Evolutionary conservation across 495 filamentous ascomycete species (phyloP).

Genomic region (Neurospora sp.): DNA sequence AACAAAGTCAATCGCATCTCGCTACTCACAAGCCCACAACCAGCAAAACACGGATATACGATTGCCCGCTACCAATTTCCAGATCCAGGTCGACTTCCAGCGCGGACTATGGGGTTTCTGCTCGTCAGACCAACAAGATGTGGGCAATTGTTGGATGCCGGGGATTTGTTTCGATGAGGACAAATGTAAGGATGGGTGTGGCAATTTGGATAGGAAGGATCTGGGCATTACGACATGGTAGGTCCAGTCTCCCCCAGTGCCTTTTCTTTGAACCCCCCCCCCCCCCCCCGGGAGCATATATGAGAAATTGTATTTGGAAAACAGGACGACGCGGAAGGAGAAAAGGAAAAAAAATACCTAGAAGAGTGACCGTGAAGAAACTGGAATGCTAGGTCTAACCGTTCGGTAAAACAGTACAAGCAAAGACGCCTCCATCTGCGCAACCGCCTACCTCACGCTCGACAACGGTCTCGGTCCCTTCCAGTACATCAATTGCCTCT

Average conservation of each 20-base stretch:
- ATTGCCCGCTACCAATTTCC: rapidly evolving
- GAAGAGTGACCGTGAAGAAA: neutral
- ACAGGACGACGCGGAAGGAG: too few relatives aligned
- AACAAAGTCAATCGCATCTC: neutral
- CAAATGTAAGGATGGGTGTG: neutral
- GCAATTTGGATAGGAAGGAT: neutral
- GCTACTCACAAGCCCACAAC: neutral
- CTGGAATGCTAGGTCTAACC: neutral
- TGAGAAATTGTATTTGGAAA: too few relatives aligned
- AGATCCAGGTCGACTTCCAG: neutral
- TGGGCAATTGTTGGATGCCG: neutral
- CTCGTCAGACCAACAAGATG: neutral
- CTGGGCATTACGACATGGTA: neutral
- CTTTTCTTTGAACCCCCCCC: too few relatives aligned
- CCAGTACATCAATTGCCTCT: neutral
- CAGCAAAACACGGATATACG: neutral
- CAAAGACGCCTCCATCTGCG: neutral
- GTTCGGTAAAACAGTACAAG: neutral
- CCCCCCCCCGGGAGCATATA: too few relatives aligned
- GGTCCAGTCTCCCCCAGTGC: neutral
- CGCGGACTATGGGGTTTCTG: neutral
- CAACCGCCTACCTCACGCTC: neutral
- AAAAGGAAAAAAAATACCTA: neutral
- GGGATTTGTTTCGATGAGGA: neutral
- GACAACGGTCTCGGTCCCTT: neutral